Conservation (phyloP, 1,284 basidiomycete species). For the Cutaneotrichosporon cavernicola region DNA sequence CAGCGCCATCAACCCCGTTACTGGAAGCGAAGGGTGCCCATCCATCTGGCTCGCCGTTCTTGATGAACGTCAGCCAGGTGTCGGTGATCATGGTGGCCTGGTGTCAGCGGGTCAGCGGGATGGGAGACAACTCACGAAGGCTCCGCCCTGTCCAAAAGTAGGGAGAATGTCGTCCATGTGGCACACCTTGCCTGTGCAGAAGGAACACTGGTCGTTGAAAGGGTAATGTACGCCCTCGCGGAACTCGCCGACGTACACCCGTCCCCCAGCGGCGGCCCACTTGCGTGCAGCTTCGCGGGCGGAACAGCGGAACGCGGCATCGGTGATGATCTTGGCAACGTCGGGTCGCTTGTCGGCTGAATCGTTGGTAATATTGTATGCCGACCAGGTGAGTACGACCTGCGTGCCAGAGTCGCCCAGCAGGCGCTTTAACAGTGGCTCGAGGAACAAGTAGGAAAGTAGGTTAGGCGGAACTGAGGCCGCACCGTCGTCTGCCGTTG, state of each 20-base stretch:
- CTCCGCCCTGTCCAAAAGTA: slow-evolving; percentile 29
- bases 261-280: slow-evolving; percentile 65
- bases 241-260: slow-evolving; percentile 70
- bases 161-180: slow-evolving; percentile 46
- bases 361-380: neutral
- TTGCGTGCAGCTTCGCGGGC: slow-evolving; percentile 66
- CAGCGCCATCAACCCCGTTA: slow-evolving; percentile 26
- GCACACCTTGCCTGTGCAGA: slow-evolving; percentile 35
- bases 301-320: slow-evolving; percentile 60
- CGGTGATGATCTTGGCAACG: slow-evolving; percentile 59
- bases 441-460: neutral
- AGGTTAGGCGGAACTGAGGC: slow-evolving; percentile 58
- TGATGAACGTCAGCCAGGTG: slow-evolving; percentile 41
- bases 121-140: neutral
- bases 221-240: slow-evolving; percentile 67
- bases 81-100: slow-evolving; percentile 27
- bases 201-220: slow-evolving; percentile 54
- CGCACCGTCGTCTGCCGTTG: slow-evolving; percentile 68
- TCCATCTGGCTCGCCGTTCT: slow-evolving; percentile 10
- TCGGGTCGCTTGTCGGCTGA: neutral
- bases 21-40: slow-evolving; percentile 14
- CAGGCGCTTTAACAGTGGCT: neutral
- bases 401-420: neutral
- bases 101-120: neutral
- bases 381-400: neutral